These are phyloP conservation scores for Fusarium concolor DNA, from an alignment of 2,329 filamentous ascomycete species.

Conservation along the genomic window DNA sequence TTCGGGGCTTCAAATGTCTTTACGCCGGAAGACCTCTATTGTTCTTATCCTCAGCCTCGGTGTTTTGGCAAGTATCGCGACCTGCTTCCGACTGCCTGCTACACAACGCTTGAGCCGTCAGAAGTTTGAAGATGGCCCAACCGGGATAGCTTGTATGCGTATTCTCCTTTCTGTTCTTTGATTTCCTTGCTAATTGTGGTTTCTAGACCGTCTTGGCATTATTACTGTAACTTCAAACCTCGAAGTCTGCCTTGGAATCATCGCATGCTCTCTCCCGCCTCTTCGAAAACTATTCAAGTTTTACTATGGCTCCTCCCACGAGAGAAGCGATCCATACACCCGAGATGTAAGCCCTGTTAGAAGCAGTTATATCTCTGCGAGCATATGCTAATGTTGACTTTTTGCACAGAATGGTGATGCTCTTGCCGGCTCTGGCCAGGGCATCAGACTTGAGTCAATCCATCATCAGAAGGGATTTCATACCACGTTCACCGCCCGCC, in stretches of 20 bases:
- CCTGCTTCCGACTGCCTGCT: constrained; percentile 6
- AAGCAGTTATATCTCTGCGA: too few relatives aligned
- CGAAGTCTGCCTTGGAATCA: constrained; percentile 7
- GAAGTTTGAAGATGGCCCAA: background rate
- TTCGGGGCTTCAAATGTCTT: background rate
- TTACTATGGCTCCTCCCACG: constrained; percentile 1
- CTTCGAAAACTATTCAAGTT: constrained; percentile 6
- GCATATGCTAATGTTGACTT: too few relatives aligned
- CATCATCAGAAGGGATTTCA: background rate
- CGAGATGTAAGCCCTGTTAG: background rate
- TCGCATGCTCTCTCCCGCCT: constrained; percentile 7
- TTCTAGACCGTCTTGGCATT: constrained; percentile 5
- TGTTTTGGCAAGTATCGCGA: background rate
- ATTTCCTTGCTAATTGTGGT: background rate
- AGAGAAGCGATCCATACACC: background rate
- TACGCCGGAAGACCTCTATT: background rate
- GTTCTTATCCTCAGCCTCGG: constrained; percentile 2
- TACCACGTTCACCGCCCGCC: background rate
- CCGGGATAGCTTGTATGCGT: constrained; percentile 8
- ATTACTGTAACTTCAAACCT: constrained; percentile 11
- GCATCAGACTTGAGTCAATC: background rate
- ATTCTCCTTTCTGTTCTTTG: background rate
- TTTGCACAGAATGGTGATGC: too few relatives aligned
- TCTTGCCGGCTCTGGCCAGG: background rate
- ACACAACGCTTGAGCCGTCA: background rate